These are phyloP conservation scores for Diaporthe ampelina DNA, from an alignment of 2,329 filamentous ascomycete species.

Conservation along the genomic window DNA sequence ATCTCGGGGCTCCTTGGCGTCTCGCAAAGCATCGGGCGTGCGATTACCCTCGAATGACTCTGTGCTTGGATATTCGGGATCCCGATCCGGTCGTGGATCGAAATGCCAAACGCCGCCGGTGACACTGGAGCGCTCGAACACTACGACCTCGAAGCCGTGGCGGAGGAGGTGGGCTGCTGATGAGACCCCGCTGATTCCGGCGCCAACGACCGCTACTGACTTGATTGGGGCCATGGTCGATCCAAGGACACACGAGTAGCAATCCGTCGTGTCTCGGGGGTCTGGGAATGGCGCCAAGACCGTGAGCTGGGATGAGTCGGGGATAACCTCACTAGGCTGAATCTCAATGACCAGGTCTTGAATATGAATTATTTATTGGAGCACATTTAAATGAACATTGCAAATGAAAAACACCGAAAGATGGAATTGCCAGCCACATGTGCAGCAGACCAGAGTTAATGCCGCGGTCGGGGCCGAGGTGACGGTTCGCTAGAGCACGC, in stretches of 20 bases:
- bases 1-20: not conserved
- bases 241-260: not conserved
- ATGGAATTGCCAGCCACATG: no score
- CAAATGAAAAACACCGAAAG: no score
- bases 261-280: not conserved
- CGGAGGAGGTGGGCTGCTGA: conserved; percentile 54
- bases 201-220: conserved; percentile 55
- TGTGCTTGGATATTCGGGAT: conserved; percentile 52
- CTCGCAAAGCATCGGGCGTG: not conserved
- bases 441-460: not conserved
- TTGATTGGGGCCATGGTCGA: conserved; percentile 36
- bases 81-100: conserved; percentile 48
- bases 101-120: conserved; percentile 57
- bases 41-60: conserved; percentile 42
- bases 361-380: not conserved
- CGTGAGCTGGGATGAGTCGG: no score
- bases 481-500: conserved; percentile 33
- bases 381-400: not conserved
- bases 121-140: conserved; percentile 54
- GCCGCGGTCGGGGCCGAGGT: conserved; percentile 30
- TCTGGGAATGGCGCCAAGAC: not conserved
- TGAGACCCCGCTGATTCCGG: conserved; percentile 57
- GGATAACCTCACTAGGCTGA: not conserved
- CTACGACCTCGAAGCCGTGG: conserved; percentile 53
- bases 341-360: not conserved